A percentile compares a stretch with the other conserved stretches of the same genome.
These are phyloP conservation scores for Crassisporium funariophilum DNA, from an alignment of 768 basidiomycete species.

Conservation along the genomic window DNA sequence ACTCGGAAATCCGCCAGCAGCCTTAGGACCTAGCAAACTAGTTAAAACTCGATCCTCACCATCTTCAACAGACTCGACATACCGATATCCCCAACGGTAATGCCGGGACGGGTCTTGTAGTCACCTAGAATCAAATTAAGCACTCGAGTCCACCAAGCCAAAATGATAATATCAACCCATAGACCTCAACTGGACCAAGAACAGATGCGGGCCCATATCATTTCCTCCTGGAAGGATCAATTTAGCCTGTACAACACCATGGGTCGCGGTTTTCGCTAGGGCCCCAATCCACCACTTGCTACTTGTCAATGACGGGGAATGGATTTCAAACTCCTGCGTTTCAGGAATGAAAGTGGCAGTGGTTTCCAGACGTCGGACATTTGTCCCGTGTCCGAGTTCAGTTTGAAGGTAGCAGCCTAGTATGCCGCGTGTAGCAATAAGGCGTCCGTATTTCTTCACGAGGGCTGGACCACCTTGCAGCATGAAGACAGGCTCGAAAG, in stretches of 20 bases:
- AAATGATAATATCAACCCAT: conserved; percentile 49
- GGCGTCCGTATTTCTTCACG: conserved; percentile 49
- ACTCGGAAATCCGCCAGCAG: conserved; percentile 46
- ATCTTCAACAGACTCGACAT: conserved; percentile 10
- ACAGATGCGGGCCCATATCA: conserved; percentile 73
- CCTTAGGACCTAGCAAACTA: conserved; percentile 55
- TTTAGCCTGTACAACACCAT: conserved; percentile 77
- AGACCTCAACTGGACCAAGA: conserved; percentile 70
- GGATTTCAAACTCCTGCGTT: conserved; percentile 69
- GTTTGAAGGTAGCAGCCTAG: conserved; percentile 78
- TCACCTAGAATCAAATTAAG: conserved; percentile 43
- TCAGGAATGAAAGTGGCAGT: conserved; percentile 75
- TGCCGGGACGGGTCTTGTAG: conserved; percentile 61
- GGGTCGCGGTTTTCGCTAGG: conserved; percentile 70
- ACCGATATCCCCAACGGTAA: conserved; percentile 73
- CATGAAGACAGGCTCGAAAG: conserved; percentile 70
- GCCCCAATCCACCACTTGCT: conserved; percentile 86
- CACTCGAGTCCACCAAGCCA: too few relatives aligned
- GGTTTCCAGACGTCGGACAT: conserved; percentile 69
- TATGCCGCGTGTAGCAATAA: conserved; percentile 58
- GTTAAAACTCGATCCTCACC: background rate
- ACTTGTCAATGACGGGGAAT: conserved; percentile 74
- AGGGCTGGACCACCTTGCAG: conserved; percentile 61
- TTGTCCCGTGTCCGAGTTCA: conserved; percentile 78
- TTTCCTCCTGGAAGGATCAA: conserved; percentile 62